Evolutionary conservation across 306 rosid genomes (phyloP).

Genomic region (Lagenaria siceraria): DNA sequence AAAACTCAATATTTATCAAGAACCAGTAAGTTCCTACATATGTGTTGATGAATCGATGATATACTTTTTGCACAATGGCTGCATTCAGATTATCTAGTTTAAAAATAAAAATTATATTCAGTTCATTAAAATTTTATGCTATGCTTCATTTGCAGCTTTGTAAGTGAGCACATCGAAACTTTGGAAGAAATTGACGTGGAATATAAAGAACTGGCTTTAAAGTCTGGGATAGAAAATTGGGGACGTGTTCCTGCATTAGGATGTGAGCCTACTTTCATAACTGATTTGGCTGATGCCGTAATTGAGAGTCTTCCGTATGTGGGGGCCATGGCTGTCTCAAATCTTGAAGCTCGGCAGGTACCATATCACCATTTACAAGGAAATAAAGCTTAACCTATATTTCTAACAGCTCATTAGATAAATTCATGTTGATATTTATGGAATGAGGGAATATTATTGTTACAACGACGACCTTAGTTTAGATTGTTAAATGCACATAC

Average conservation of each 20-base stretch:
- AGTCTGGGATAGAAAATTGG: conserved; percentile 87
- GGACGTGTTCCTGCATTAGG: conserved; percentile 99
- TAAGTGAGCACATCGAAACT: conserved; percentile 97
- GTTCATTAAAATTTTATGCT: background rate
- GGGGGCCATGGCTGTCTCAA: conserved; percentile 98
- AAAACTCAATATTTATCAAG: background rate
- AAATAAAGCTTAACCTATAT: background rate
- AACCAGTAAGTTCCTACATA: background rate
- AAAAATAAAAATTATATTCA: background rate
- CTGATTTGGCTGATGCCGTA: conserved; percentile 97
- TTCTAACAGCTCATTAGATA: background rate
- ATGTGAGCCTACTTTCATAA: conserved; percentile 85
- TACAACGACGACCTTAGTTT: background rate
- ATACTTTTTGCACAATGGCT: background rate
- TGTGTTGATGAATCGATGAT: background rate
- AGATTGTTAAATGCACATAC: background rate
- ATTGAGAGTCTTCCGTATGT: conserved; percentile 94
- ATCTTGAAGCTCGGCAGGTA: conserved; percentile 99
- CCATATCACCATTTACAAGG: background rate
- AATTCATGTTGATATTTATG: background rate
- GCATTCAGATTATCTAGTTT: background rate
- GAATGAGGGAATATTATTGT: background rate
- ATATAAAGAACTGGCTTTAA: conserved; percentile 85
- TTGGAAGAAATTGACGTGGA: conserved; percentile 97
- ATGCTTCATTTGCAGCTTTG: conserved; percentile 66